Conservation (phyloP, 2,329 filamentous ascomycete species). For the Fusarium caatingaense region DNA sequence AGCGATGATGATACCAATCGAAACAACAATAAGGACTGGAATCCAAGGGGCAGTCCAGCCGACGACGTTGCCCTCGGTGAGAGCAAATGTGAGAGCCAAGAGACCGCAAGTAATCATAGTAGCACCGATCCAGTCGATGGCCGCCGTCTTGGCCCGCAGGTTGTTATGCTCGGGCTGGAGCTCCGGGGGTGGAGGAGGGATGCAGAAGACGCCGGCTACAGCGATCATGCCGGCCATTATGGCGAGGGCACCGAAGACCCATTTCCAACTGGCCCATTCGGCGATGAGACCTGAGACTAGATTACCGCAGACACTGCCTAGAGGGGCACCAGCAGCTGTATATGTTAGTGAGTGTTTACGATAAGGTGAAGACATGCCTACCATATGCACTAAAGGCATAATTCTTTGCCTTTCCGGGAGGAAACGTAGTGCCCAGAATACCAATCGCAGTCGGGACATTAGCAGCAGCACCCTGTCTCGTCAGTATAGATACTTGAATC, state of each 20-base stretch:
- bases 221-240: conserved; percentile 69
- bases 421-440: conserved; percentile 75
- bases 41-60: conserved; percentile 75
- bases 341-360: neutral
- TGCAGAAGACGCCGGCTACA: conserved; percentile 66
- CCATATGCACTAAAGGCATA: conserved; percentile 75
- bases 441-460: conserved; percentile 79
- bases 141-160: conserved; percentile 52
- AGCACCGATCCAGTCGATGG: conserved; percentile 75
- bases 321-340: conserved; percentile 69
- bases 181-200: conserved; percentile 62
- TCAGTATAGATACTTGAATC: neutral
- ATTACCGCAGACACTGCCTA: conserved; percentile 74
- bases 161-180: conserved; percentile 40
- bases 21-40: conserved; percentile 67
- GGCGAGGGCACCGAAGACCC: conserved; percentile 74
- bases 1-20: conserved; percentile 64
- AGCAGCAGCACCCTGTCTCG: conserved; percentile 67
- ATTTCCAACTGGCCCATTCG: conserved; percentile 72
- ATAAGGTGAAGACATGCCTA: conserved; percentile 42
- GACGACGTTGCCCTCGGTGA: conserved; percentile 76
- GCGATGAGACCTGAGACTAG: conserved; percentile 72
- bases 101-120: conserved; percentile 71
- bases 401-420: conserved; percentile 75
- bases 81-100: conserved; percentile 71